phyloP scores from a whole-genome alignment of 2,329 filamentous ascomycete species.

The Blastomyces silverae region DNA sequence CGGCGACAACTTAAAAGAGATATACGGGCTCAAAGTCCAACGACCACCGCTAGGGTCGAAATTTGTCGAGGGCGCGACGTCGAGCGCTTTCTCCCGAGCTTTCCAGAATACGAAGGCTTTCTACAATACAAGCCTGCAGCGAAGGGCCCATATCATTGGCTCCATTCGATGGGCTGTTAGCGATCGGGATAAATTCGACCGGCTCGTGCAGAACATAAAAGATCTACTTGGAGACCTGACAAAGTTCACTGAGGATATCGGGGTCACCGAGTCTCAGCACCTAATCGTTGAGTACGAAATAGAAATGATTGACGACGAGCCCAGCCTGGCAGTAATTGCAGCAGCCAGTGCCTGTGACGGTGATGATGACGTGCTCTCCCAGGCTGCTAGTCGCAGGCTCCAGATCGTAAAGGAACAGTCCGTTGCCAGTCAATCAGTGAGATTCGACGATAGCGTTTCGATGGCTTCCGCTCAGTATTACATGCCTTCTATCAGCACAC shows the following conservation, averaged over 20 bases:
- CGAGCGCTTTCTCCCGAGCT: background rate
- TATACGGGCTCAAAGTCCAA: slow-evolving; percentile 1
- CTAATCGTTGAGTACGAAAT: slow-evolving; percentile 1
- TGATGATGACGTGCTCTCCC: background rate
- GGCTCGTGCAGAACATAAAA: background rate
- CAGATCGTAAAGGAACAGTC: background rate
- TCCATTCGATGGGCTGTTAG: background rate
- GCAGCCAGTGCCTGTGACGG: background rate
- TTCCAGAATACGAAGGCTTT: slow-evolving; percentile 1
- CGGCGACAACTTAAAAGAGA: background rate
- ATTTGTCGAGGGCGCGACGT: background rate
- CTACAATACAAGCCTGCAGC: slow-evolving; percentile 2
- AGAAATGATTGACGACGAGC: background rate
- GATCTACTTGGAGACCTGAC: background rate
- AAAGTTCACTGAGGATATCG: background rate
- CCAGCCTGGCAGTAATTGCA: background rate
- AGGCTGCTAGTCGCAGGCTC: slow-evolving; percentile 1
- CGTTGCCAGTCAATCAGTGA: background rate
- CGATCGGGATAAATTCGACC: slow-evolving; percentile 1
- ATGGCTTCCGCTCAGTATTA: background rate
- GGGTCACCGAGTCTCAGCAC: background rate
- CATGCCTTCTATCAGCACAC: background rate
- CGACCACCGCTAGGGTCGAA: background rate
- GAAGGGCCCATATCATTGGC: background rate
- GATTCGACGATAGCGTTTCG: background rate